Evolutionary conservation across 345 rosid genomes (phyloP), one percentile per base, ranked within the genome.

Genomic region (Trapa incisa): DNA sequence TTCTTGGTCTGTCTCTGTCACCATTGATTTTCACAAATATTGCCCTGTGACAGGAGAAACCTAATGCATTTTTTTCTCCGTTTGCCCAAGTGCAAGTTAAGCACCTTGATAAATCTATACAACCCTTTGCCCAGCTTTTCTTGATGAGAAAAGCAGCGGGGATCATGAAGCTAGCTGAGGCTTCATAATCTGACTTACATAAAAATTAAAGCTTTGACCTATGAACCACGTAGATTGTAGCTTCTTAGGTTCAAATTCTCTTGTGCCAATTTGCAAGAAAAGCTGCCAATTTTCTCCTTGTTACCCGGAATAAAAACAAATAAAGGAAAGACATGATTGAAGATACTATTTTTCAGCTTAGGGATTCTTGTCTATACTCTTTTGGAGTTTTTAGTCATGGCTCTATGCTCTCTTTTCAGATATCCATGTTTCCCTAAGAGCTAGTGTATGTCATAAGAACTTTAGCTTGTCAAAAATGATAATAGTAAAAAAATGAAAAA

Each of bases 1-100:
- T 47, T 13, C 54, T n/a, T 47, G 72, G 66, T 10, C 53, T 69
- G 72, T 61, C 72, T 61, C 48, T 61, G 37, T 69, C 66, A 61
- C 60, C 43, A 47, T 38, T 61, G 65, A 69, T 61, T 65, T 37
- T 37, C 72, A 37, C 41, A 69, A 60, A 69, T 69, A 66, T 69
- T 69, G 72, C 58, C 58, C 61, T 45, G 66, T 62, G 66, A 47
- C 48, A 61, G 3, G 42, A 64, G 67, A 65, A n/a, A 65, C 17
- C 29, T 15, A 47, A 43, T 41, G 37, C 37, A 58, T 16, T 32
- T 32, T 58, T 58, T 22, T 22, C 17, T 57, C 61, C 6, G 11
- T 57, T 57, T 57, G 61, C 36, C 36, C 4, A 57, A 58, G 10
- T 33, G 33, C 15, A 58, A 15, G 22, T 4, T 14, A 15, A 16